Evolutionary conservation across 2,329 filamentous ascomycete genomes (phyloP).

Genomic region (Phyllosticta citriasiana): DNA sequence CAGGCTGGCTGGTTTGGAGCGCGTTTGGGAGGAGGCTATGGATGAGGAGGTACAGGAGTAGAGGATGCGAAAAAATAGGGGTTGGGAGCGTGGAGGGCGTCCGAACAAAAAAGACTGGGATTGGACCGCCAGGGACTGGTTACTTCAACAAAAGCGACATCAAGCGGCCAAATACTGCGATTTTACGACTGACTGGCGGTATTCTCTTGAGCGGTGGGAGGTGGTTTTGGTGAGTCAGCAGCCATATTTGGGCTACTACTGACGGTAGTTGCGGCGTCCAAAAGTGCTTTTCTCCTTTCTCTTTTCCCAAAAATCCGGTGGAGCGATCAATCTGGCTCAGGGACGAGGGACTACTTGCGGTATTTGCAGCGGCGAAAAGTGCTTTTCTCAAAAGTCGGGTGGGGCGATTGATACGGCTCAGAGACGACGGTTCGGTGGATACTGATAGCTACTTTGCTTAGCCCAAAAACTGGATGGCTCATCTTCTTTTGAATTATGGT

Average conservation of each 20-base stretch:
- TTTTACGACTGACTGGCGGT: neutral
- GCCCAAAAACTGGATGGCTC: neutral
- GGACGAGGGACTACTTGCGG: neutral
- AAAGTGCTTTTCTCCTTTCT: no score
- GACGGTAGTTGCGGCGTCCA: no score
- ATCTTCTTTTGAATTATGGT: neutral
- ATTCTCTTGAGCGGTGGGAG: no score
- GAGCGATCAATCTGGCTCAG: neutral
- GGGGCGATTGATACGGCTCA: neutral
- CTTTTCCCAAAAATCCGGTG: neutral
- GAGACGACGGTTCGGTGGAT: no score
- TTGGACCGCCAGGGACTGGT: neutral
- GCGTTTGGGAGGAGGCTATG: neutral
- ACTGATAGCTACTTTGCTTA: neutral
- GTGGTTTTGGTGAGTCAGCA: no score
- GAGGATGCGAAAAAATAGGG: neutral
- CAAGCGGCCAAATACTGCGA: neutral
- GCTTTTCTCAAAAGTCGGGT: neutral
- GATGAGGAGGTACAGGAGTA: neutral
- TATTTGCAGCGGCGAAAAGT: no score
- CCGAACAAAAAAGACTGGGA: neutral
- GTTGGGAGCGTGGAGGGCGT: neutral
- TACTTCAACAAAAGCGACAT: no score
- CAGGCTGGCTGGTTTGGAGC: no score
- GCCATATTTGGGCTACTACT: no score